phyloP scores from a whole-genome alignment of 805 yeast species.

The Candida andamanensis region DNA sequence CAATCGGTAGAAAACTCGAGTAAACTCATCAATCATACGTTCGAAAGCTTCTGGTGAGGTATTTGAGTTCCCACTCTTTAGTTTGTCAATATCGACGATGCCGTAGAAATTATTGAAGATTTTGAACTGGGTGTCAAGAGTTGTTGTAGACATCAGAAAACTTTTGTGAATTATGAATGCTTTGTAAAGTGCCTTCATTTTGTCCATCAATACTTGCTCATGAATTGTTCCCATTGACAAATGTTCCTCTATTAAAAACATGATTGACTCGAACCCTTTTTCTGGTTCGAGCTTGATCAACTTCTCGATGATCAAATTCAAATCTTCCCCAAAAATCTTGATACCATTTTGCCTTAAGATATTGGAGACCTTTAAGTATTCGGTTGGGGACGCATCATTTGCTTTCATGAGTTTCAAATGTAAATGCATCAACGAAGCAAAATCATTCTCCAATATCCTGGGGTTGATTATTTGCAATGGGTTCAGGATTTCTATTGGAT shows the following conservation, averaged over 20 bases:
- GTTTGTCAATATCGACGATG: conserved; percentile 11
- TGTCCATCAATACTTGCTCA: conserved; percentile 18
- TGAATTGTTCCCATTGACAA: conserved; percentile 28
- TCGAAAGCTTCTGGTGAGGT: no score
- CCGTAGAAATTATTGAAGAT: conserved; percentile 25
- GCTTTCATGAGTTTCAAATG: conserved; percentile 12
- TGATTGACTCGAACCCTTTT: conserved; percentile 7
- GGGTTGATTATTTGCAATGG: neutral
- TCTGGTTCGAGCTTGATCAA: conserved; percentile 3
- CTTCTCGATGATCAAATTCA: conserved; percentile 11
- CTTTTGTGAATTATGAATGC: conserved; percentile 17
- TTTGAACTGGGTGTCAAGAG: conserved; percentile 13
- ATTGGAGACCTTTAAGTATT: conserved; percentile 10
- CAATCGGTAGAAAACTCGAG: no score
- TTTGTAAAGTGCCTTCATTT: conserved; percentile 23
- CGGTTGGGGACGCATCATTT: conserved; percentile 5
- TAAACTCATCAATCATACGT: no score
- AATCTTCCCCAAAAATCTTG: conserved; percentile 17
- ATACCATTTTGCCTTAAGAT: conserved; percentile 8
- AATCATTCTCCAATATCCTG: conserved; percentile 5
- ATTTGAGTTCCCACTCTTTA: conserved; percentile 10
- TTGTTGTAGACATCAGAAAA: conserved; percentile 11
- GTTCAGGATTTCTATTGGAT: no score
- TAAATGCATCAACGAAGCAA: conserved; percentile 14
- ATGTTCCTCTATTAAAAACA: conserved; percentile 24